A percentile compares a stretch with the other conserved stretches of the same genome.
These are phyloP conservation scores for Metschnikowia shivogae DNA, from an alignment of 805 yeast genomes.

Conservation along the genomic window DNA sequence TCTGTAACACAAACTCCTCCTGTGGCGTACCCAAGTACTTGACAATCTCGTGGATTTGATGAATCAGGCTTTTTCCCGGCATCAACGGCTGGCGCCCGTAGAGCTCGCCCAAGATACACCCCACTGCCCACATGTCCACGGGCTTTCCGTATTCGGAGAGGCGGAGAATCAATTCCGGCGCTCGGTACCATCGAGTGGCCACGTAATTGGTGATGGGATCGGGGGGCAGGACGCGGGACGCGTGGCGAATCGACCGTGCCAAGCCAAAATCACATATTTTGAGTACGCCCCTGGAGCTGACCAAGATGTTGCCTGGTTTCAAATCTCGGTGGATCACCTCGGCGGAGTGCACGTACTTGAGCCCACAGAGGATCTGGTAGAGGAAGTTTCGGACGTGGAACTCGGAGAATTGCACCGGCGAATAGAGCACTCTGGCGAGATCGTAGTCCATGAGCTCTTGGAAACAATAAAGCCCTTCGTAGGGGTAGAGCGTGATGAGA, in stretches of 20 bases:
- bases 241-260: conserved; percentile 65
- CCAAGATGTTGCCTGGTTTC: conserved; percentile 86
- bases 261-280: conserved; percentile 94
- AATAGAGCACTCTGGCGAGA: conserved; percentile 73
- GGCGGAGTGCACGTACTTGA: conserved; percentile 86
- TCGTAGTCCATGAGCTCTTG: conserved; percentile 85
- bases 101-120: conserved; percentile 84
- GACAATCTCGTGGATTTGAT: conserved; percentile 67
- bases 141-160: conserved; percentile 54
- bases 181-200: conserved; percentile 94
- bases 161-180: conserved; percentile 80
- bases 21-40: conserved; percentile 69
- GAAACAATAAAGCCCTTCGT: conserved; percentile 83
- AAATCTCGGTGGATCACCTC: conserved; percentile 89
- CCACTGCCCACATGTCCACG: conserved; percentile 92
- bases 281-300: conserved; percentile 65
- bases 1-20: background rate
- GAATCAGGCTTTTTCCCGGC: conserved; percentile 66
- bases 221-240: conserved; percentile 16
- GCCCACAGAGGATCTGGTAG: conserved; percentile 81
- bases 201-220: conserved; percentile 73
- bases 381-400: conserved; percentile 72
- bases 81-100: conserved; percentile 78
- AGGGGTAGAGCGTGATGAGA: conserved; percentile 59
- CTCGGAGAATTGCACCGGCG: conserved; percentile 74